These are phyloP conservation scores for Papiliotrema laurentii DNA, from an alignment of 1,284 basidiomycete genomes.

Conservation along the genomic window DNA sequence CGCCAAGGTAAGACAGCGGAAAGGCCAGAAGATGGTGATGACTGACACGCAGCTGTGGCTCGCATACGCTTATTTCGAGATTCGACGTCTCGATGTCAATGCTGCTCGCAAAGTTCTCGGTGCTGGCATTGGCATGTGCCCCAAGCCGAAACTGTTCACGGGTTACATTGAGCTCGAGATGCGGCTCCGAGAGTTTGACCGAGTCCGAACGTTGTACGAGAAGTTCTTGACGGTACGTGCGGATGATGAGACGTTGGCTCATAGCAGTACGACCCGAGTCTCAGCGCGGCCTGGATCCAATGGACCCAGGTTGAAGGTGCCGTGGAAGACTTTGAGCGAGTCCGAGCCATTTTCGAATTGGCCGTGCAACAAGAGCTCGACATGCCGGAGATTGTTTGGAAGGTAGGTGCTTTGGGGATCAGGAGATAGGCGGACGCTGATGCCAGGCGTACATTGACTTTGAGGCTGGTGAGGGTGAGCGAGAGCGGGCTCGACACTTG, in stretches of 20 bases:
- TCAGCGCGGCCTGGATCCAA: conserved; percentile 92
- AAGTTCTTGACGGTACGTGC: conserved; percentile 78
- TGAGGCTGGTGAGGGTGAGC: conserved; percentile 78
- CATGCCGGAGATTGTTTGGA: conserved; percentile 98
- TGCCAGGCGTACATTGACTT: conserved; percentile 84
- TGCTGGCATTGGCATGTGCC: conserved; percentile 87
- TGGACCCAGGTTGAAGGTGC: conserved; percentile 93
- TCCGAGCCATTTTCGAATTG: conserved; percentile 92
- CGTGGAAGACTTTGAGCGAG: conserved; percentile 84
- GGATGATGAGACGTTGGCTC: conserved; percentile 4
- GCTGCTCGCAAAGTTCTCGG: conserved; percentile 89
- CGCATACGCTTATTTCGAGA: conserved; percentile 86
- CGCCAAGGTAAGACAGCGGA: conserved; percentile 66
- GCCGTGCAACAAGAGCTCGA: conserved; percentile 91
- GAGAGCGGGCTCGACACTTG: conserved; percentile 73
- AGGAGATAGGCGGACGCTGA: background rate
- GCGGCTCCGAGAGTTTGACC: conserved; percentile 76
- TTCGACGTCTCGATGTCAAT: conserved; percentile 74
- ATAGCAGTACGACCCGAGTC: conserved; percentile 74
- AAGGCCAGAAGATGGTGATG: too few relatives aligned
- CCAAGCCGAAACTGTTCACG: conserved; percentile 90
- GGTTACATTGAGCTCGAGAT: conserved; percentile 89
- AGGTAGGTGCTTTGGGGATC: conserved; percentile 43
- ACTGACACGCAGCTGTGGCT: conserved; percentile 60
- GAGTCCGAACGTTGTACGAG: conserved; percentile 85